A percentile compares a stretch with the other conserved stretches of the same genome.
These are phyloP conservation scores for Zygosaccharomyces pseudobailii DNA, from an alignment of 1,139 yeast species.

Conservation along the genomic window DNA sequence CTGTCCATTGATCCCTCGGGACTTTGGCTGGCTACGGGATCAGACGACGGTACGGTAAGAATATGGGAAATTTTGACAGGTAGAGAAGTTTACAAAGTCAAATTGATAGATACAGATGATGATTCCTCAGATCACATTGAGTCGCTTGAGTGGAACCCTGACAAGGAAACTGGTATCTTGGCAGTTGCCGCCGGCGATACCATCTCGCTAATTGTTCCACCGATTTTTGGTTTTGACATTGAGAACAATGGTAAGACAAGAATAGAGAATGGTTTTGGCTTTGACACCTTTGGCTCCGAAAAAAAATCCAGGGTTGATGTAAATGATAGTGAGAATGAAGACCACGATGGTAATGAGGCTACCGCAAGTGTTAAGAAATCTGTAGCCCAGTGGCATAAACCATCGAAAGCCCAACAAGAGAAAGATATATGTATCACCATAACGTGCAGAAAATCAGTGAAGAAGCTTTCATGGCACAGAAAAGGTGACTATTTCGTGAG, in stretches of 20 bases:
- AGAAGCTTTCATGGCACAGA: slow-evolving; percentile 91
- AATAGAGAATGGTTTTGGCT: slow-evolving; percentile 92
- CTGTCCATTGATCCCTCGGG: slow-evolving; percentile 86
- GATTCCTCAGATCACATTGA: slow-evolving; percentile 70
- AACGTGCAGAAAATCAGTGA: slow-evolving; percentile 62
- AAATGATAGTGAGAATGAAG: slow-evolving; percentile 39
- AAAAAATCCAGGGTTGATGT: slow-evolving; percentile 46
- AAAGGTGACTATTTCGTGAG: slow-evolving; percentile 96
- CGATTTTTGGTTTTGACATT: slow-evolving; percentile 80
- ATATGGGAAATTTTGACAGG: slow-evolving; percentile 96
- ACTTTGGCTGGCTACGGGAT: slow-evolving; percentile 93
- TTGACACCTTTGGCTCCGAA: slow-evolving; percentile 65
- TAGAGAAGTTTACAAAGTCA: slow-evolving; percentile 74
- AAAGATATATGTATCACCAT: slow-evolving; percentile 76
- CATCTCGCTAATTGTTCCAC: slow-evolving; percentile 77
- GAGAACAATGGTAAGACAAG: slow-evolving; percentile 77
- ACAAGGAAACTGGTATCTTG: slow-evolving; percentile 61
- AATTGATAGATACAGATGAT: slow-evolving; percentile 41
- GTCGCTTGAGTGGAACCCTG: slow-evolving; percentile 88
- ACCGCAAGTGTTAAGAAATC: slow-evolving; percentile 43
- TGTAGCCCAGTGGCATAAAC: slow-evolving; percentile 82
- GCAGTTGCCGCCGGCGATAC: slow-evolving; percentile 84
- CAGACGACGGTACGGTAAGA: slow-evolving; percentile 94
- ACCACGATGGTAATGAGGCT: slow-evolving; percentile 36
- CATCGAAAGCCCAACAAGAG: slow-evolving; percentile 55